phyloP scores from a whole-genome alignment of 169 alveolate genomes.

The Babesia caballi region DNA sequence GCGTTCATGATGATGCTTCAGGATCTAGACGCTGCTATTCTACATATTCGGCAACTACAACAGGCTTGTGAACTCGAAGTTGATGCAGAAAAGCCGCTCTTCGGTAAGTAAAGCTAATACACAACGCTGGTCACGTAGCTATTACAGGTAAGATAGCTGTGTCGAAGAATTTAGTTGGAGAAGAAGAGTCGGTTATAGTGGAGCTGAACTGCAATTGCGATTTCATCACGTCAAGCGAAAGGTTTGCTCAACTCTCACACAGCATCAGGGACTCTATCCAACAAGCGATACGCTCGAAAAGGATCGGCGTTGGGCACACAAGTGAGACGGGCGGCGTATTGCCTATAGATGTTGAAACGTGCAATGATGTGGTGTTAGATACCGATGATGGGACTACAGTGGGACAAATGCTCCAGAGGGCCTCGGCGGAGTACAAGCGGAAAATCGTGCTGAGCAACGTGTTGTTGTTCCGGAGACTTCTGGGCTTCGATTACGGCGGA shows the following conservation, averaged over 20 bases:
- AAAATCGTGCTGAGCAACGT: conserved; percentile 14
- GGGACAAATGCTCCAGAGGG: conserved; percentile 12
- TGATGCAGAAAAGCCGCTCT: conserved; percentile 20
- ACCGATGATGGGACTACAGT: conserved; percentile 12
- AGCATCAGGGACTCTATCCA: conserved; percentile 15
- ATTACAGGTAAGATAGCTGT: conserved; percentile 37
- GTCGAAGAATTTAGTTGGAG: background rate
- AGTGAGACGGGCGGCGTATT: background rate
- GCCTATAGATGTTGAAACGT: background rate
- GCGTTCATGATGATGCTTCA: background rate
- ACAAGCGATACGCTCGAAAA: background rate
- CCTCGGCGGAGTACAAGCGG: conserved; percentile 43
- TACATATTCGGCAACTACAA: conserved; percentile 29
- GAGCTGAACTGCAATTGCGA: conserved; percentile 51
- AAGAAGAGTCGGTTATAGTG: conserved; percentile 3
- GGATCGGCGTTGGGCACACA: background rate
- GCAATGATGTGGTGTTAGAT: conserved; percentile 3
- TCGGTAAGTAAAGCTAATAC: conserved; percentile 9
- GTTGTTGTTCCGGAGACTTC: background rate
- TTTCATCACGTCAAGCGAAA: conserved; percentile 40
- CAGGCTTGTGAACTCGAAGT: background rate
- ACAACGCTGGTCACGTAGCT: background rate
- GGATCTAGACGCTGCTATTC: conserved; percentile 44
- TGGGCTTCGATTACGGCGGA: conserved; percentile 1
- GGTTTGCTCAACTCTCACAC: conserved; percentile 21